Evolutionary conservation across 345 rosid genomes (phyloP).

Genomic region (Noccaea caerulescens): DNA sequence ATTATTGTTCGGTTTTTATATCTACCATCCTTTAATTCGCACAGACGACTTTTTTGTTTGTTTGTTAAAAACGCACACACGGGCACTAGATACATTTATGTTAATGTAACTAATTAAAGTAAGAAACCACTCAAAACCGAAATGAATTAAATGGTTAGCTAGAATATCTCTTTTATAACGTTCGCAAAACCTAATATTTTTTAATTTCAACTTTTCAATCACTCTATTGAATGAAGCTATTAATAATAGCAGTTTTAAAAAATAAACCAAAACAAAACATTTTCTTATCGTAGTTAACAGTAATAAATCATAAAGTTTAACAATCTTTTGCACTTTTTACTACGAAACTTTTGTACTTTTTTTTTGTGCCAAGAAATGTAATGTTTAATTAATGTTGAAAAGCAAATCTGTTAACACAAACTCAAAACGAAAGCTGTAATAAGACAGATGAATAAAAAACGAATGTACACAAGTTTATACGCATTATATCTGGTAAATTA

Average conservation of each 20-base stretch:
- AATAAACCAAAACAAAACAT: slow-evolving; percentile 8
- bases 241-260: not conserved
- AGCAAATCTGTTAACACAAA: not conserved
- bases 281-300: not conserved
- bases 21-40: slow-evolving; percentile 26
- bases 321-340: not conserved
- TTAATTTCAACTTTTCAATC: slow-evolving; percentile 8
- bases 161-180: not conserved
- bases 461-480: not conserved
- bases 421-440: not conserved
- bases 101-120: slow-evolving; percentile 16
- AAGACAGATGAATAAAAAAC: not conserved
- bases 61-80: slow-evolving; percentile 34
- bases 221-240: not conserved
- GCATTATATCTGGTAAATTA: not conserved
- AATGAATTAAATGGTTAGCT: slow-evolving; percentile 14
- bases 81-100: slow-evolving; percentile 8
- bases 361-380: not conserved
- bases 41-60: slow-evolving; percentile 10
- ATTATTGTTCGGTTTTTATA: slow-evolving; percentile 29
- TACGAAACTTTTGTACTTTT: not conserved
- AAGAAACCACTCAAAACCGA: slow-evolving; percentile 20
- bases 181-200: slow-evolving; percentile 2
- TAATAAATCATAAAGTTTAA: not conserved
- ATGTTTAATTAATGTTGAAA: not conserved